Conservation (phyloP, 495 filamentous ascomycete species). For the Penicillium tannophilum region DNA sequence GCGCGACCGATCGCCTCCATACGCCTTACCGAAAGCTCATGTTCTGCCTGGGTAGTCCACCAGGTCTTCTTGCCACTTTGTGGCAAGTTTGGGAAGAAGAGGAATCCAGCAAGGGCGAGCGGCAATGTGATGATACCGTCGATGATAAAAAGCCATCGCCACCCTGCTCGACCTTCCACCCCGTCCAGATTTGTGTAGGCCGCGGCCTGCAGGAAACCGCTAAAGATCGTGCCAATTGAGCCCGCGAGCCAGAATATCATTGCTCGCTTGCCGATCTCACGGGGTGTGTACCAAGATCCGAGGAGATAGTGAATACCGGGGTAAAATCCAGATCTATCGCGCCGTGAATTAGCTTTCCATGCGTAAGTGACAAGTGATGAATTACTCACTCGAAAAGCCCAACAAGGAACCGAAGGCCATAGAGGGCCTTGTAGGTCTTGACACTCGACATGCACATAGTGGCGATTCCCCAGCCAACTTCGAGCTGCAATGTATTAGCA, state of each 20-base stretch:
- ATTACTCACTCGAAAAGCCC: constrained; percentile 30
- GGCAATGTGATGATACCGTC: constrained; percentile 45
- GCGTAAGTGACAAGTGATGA: not conserved
- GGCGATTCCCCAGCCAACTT: constrained; percentile 14
- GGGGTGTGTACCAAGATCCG: constrained; percentile 47
- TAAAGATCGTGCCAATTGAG: constrained; percentile 51
- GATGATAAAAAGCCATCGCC: constrained; percentile 42
- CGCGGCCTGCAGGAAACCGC: constrained; percentile 56
- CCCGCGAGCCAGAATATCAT: constrained; percentile 56
- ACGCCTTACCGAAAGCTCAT: constrained; percentile 22
- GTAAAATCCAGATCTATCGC: constrained; percentile 35
- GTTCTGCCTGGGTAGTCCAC: constrained; percentile 32
- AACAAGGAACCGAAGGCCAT: constrained; percentile 52
- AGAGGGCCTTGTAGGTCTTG: constrained; percentile 10
- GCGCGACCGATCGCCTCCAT: constrained; percentile 30
- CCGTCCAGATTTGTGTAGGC: constrained; percentile 51
- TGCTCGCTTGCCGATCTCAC: constrained; percentile 53
- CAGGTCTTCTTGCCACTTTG: constrained; percentile 29
- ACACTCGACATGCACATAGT: constrained; percentile 11
- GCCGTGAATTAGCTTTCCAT: not conserved
- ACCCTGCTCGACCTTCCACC: constrained; percentile 40
- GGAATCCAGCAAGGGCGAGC: constrained; percentile 51
- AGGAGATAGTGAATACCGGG: constrained; percentile 39
- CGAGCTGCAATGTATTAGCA: constrained; percentile 25
- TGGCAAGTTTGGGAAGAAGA: constrained; percentile 50